Evolutionary conservation across 1,139 yeast genomes (phyloP).

Genomic region (Suhomyces atakaporum): DNA sequence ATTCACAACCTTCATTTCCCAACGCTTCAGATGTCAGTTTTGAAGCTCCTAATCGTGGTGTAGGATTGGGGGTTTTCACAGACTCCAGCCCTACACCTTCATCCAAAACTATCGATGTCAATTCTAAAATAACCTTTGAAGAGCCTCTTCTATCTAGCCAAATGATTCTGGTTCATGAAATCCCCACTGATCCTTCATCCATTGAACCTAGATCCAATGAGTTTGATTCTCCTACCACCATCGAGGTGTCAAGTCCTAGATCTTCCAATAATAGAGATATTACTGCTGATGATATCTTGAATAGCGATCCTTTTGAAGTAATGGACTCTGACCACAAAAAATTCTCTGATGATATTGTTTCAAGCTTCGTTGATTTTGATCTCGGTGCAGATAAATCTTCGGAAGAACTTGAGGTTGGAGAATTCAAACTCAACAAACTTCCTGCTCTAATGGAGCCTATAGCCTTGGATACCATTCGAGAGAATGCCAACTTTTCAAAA

Average conservation of each 20-base stretch:
- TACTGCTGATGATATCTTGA: constrained; percentile 28
- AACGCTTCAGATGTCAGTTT: constrained; percentile 4
- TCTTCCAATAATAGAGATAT: constrained; percentile 14
- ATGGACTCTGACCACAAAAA: constrained; percentile 1
- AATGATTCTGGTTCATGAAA: neutral
- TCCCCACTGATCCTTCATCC: constrained; percentile 5
- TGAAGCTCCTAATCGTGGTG: constrained; percentile 1
- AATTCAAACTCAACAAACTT: constrained; percentile 1
- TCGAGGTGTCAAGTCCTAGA: constrained; percentile 17
- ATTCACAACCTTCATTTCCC: constrained; percentile 1
- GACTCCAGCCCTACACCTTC: constrained; percentile 5
- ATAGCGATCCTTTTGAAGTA: constrained; percentile 26
- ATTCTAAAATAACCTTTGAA: neutral
- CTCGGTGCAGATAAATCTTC: constrained; percentile 12
- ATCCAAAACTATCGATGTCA: constrained; percentile 4
- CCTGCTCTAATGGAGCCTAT: neutral
- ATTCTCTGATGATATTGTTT: constrained; percentile 6
- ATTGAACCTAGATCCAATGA: constrained; percentile 5
- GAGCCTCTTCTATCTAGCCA: neutral
- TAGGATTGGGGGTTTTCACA: constrained; percentile 12
- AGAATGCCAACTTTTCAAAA: neutral
- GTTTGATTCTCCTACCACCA: constrained; percentile 21
- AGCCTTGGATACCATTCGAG: constrained; percentile 3
- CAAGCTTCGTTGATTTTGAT: constrained; percentile 12
- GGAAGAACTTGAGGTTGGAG: constrained; percentile 3